Base-by-base conservation (phyloP, 2,329 filamentous ascomycete species). In the Akanthomyces lecanii region DNA sequence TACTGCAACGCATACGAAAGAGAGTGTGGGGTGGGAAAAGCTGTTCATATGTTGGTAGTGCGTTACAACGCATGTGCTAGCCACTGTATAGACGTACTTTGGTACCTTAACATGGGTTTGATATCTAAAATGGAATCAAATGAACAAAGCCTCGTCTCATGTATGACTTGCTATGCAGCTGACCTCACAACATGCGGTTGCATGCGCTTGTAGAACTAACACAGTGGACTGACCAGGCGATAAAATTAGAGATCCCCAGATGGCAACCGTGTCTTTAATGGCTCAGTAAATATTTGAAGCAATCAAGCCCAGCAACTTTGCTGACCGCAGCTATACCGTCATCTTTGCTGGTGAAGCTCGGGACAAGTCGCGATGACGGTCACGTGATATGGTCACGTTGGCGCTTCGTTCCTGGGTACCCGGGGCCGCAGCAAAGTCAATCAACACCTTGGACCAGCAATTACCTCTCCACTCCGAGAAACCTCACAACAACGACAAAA, bases 401-500 rank as follows among this genome's bases (percentile, higher is more conserved):
- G 47, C 44, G 58, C 55, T 53, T 52, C 59, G 51, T 61, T 58
- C 62, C 73, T 72, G 72, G 71, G 65, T 28, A 23, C 52, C 66
- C 67, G 64, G 72, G 67, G 69, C 72, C 68, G 71, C 78, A 76
- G 79, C 75, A 78, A 76, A 78, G 76, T 76, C 73, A 36, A 73
- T 74, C 77, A 77, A 75, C 75, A 76, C 76, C 70, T 73, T 74
- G 69, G 70, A 79, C 76, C 74, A 79, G 52, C 81, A 77, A 78
- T 21, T 54, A 77, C 70, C 76, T 80, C 78, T 79, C 76, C 77
- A 79, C 78, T 80, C 77, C 73, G 74, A 71, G 71, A 77, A 77
- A 77, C 73, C 72, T 74, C 75, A 76, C 73, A 77, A 53, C 73
- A 81, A 73, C 75, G 73, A 78, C 81, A 87, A 81, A 82, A 89